These are phyloP conservation scores for Epichloe elymi DNA, from an alignment of 2,329 filamentous ascomycete species.

Conservation along the genomic window DNA sequence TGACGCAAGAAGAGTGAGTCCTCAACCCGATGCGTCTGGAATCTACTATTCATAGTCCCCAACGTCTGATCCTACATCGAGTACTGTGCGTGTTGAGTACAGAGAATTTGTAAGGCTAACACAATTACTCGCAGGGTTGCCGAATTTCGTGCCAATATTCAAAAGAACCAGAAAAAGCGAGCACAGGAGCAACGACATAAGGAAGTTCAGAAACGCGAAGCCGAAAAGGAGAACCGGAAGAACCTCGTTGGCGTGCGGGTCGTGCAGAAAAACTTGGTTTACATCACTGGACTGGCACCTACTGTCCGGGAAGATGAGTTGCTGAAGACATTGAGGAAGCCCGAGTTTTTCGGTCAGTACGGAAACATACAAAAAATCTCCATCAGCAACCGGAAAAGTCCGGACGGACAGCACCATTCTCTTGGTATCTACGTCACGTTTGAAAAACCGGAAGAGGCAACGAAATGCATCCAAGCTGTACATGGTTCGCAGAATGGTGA, in stretches of 20 bases:
- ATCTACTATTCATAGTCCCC: background rate
- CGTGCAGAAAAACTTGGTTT: conserved; percentile 96
- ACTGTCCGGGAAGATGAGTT: conserved; percentile 86
- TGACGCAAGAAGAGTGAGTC: conserved; percentile 85
- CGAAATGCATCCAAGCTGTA: conserved; percentile 78
- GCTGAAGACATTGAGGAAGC: conserved; percentile 76
- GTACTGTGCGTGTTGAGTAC: background rate
- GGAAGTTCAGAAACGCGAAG: conserved; percentile 90
- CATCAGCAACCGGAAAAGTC: conserved; percentile 84
- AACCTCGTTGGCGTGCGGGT: conserved; percentile 91
- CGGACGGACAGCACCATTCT: conserved; percentile 64
- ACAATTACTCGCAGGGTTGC: conserved; percentile 39
- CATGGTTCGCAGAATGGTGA: conserved; percentile 90
- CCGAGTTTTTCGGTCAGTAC: conserved; percentile 95
- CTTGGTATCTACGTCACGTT: conserved; percentile 99
- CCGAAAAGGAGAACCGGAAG: conserved; percentile 89
- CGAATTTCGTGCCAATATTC: conserved; percentile 63
- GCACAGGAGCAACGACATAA: conserved; percentile 75
- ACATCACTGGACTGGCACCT: conserved; percentile 88
- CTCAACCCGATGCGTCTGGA: background rate
- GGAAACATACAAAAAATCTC: conserved; percentile 98
- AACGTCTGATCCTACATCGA: background rate
- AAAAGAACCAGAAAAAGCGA: conserved; percentile 87
- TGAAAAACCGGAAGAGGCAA: conserved; percentile 79
- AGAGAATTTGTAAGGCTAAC: conserved; percentile 1